Percentiles rank a stretch among this genome's conserved stretches.
phyloP scores from a whole-genome alignment of 2,329 filamentous ascomycete genomes.

The Monosporascus cannonballus region DNA sequence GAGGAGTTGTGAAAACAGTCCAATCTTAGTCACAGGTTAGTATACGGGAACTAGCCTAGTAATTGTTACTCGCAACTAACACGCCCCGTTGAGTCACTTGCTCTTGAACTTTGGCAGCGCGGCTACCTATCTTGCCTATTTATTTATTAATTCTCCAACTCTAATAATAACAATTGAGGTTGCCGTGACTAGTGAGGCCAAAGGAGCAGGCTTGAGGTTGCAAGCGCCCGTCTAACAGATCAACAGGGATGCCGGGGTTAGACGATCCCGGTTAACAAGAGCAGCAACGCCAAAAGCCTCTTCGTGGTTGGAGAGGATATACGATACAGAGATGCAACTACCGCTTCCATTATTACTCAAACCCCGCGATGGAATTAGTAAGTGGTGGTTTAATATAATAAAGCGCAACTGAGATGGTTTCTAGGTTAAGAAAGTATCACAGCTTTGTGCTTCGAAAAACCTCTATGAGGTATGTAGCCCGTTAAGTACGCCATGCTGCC shows the following conservation, averaged over 20 bases:
- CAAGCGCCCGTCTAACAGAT: conserved; percentile 7
- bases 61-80: neutral
- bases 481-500: conserved; percentile 29
- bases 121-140: neutral
- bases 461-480: neutral
- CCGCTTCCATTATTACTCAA: too few relatives aligned
- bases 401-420: too few relatives aligned
- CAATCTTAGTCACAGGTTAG: neutral
- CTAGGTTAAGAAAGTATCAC: too few relatives aligned
- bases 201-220: neutral
- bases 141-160: neutral
- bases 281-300: neutral
- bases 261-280: neutral
- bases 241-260: neutral
- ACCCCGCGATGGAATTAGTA: neutral
- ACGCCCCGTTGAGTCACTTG: neutral
- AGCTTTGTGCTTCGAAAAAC: neutral
- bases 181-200: neutral
- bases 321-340: too few relatives aligned
- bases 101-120: neutral
- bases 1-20: neutral
- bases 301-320: neutral
- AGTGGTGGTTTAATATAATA: neutral
- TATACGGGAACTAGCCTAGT: too few relatives aligned
- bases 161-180: neutral